These are phyloP conservation scores for Cladosporium sp. DNA, from an alignment of 2,329 filamentous ascomycete species.

Conservation along the genomic window DNA sequence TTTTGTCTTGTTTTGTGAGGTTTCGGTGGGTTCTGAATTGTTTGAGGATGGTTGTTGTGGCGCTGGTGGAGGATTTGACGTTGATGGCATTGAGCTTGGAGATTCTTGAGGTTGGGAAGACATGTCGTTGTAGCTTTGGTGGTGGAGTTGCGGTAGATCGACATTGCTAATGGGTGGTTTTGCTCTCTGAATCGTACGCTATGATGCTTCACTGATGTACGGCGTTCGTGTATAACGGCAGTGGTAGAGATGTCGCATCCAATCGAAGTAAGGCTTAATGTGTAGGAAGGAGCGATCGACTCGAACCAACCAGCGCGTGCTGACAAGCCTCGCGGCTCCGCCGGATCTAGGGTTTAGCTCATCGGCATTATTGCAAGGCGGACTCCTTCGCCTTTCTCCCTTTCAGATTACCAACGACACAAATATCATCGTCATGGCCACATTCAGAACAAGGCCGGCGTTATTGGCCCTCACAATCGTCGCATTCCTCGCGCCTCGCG, in stretches of 20 bases:
- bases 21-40: not conserved
- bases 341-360: slow-evolving; percentile 6
- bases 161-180: not conserved
- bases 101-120: slow-evolving; percentile 10
- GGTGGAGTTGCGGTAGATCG: not conserved
- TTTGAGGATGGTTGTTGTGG: slow-evolving; percentile 10
- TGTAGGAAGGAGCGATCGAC: slow-evolving; percentile 4
- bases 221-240: not conserved
- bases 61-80: slow-evolving; percentile 2
- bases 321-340: not conserved
- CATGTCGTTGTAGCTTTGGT: slow-evolving; percentile 6
- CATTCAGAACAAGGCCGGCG: slow-evolving; percentile 30
- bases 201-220: not conserved
- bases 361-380: not conserved
- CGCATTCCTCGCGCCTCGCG: slow-evolving; percentile 23
- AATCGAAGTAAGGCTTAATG: not conserved
- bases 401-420: not conserved
- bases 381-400: slow-evolving; percentile 5
- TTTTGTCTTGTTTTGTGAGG: not conserved
- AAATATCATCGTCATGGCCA: slow-evolving; percentile 27
- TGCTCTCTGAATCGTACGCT: not conserved
- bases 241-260: not conserved
- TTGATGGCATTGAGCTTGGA: not conserved
- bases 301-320: slow-evolving; percentile 1
- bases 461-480: slow-evolving; percentile 23